Evolutionary conservation across 2,329 filamentous ascomycete species (phyloP).

Genomic region (Shiraia sp.): DNA sequence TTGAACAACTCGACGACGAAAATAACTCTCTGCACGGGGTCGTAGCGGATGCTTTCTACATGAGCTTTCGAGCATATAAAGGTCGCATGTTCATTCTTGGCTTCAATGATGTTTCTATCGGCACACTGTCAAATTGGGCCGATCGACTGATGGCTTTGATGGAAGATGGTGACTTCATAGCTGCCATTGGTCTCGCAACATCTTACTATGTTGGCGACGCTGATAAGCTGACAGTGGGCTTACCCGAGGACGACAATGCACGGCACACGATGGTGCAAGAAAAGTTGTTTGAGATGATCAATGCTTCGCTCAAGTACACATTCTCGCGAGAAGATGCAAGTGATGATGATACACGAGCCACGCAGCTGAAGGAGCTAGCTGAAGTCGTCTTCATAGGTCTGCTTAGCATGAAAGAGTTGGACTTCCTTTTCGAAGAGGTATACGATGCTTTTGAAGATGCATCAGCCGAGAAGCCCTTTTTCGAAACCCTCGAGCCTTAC

Average conservation of each 20-base stretch:
- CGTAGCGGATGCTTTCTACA: constrained; percentile 94
- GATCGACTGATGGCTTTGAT: constrained; percentile 91
- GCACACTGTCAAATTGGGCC: constrained; percentile 94
- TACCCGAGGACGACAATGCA: constrained; percentile 78
- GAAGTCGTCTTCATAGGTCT: constrained; percentile 84
- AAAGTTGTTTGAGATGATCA: constrained; percentile 90
- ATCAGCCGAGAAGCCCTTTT: constrained; percentile 72
- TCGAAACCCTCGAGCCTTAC: constrained; percentile 86
- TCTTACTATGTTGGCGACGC: constrained; percentile 88
- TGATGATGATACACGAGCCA: constrained; percentile 55
- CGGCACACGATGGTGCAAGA: constrained; percentile 83
- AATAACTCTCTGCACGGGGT: constrained; percentile 92
- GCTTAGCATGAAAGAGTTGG: constrained; percentile 72
- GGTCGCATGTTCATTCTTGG: constrained; percentile 88
- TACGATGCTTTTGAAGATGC: constrained; percentile 89
- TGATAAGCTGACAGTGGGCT: constrained; percentile 91
- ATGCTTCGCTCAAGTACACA: constrained; percentile 85
- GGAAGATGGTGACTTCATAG: constrained; percentile 95
- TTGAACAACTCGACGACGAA: constrained; percentile 86
- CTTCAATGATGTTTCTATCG: constrained; percentile 91
- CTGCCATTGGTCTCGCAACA: constrained; percentile 85
- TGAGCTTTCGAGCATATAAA: constrained; percentile 97
- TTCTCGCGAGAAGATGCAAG: constrained; percentile 67
- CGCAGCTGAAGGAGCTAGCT: constrained; percentile 75
- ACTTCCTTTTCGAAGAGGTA: constrained; percentile 88